Conservation (phyloP, 2,329 filamentous ascomycete species). For the Colletotrichum somersetense region DNA sequence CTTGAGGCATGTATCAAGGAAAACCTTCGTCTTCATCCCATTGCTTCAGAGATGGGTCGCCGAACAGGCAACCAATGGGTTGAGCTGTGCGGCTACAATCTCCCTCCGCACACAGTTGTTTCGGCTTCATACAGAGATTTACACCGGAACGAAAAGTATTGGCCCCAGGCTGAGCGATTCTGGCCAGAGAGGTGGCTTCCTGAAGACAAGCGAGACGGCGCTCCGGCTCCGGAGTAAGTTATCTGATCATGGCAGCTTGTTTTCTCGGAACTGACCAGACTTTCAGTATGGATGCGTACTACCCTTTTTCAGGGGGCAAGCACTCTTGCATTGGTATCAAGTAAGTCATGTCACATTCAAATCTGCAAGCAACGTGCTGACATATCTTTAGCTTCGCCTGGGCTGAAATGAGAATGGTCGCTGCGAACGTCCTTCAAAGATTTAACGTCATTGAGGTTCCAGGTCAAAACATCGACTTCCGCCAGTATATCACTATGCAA, state of each 20-base stretch:
- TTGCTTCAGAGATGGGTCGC: slow-evolving; percentile 40
- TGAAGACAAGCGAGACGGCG: slow-evolving; percentile 31
- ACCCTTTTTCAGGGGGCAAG: slow-evolving; percentile 44
- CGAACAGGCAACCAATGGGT: slow-evolving; percentile 38
- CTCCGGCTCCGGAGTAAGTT: slow-evolving; percentile 33
- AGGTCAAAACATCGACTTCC: slow-evolving; percentile 44
- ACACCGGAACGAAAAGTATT: slow-evolving; percentile 34
- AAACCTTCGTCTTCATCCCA: slow-evolving; percentile 79
- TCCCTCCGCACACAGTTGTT: slow-evolving; percentile 39
- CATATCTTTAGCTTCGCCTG: slow-evolving; percentile 42
- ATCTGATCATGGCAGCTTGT: no score
- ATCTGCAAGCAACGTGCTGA: not conserved
- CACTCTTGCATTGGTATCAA: slow-evolving; percentile 47
- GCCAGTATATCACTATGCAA: slow-evolving; percentile 47
- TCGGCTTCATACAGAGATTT: slow-evolving; percentile 40
- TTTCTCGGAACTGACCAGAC: not conserved
- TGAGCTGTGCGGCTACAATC: slow-evolving; percentile 34
- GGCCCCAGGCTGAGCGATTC: slow-evolving; percentile 35
- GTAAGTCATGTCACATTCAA: slow-evolving; percentile 10
- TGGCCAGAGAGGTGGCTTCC: slow-evolving; percentile 38
- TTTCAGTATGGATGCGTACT: slow-evolving; percentile 38
- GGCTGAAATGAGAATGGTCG: slow-evolving; percentile 46
- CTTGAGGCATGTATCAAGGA: slow-evolving; percentile 84
- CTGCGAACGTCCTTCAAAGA: slow-evolving; percentile 44
- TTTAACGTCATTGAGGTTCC: slow-evolving; percentile 45